Evolutionary conservation across 2,329 filamentous ascomycete species (phyloP), one percentile per base, ranked within the genome.

Genomic region (Tolypocladium nubicola): DNA sequence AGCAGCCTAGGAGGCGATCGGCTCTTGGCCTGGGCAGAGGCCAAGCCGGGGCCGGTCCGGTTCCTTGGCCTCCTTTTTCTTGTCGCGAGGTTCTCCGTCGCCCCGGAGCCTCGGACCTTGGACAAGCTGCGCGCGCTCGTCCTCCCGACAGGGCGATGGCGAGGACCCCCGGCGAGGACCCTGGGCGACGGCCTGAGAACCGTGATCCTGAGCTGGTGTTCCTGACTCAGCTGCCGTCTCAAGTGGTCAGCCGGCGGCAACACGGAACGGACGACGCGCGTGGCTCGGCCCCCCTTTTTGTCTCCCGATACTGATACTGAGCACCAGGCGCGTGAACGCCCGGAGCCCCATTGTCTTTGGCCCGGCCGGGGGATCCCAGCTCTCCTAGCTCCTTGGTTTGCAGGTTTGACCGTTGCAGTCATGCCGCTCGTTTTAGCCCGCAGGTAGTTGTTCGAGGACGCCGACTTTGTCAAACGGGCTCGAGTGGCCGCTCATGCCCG

Each of bases 1-100:
- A 59, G 37, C 16, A 54, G 50, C 43, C 53, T 61, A 61, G 59
- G 41, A 56, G 56, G 43, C 49, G 57, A 58, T 61, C 59, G 55
- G 9, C 38, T 54, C 23, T 30, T 54, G 21, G 52, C 23, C 23
- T 23, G 16, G 45, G 7, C 26, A 30, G 26, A 49, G 19, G 45
- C 45, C 45, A 33, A 19, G 33, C 13, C 33, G 35, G 52, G 37
- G 13, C 21, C 21, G 41, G 37, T 19, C 14, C 6, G 23, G 26
- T 6, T 33, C 26, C 19, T 7, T 30, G 33, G 30, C 47, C 30
- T 50, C 13, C 30, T 35, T 10, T 49, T 19, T 5, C 26, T 19
- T 13, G 10, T 2, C 9, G 8, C 10, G 4, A 8, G 4, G 4
- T 8, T 19, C 8, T 19, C 41, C 7, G 10, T 16, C 16, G 5